Conservation (phyloP, 768 basidiomycete genomes). For the Boletus bicolor region DNA sequence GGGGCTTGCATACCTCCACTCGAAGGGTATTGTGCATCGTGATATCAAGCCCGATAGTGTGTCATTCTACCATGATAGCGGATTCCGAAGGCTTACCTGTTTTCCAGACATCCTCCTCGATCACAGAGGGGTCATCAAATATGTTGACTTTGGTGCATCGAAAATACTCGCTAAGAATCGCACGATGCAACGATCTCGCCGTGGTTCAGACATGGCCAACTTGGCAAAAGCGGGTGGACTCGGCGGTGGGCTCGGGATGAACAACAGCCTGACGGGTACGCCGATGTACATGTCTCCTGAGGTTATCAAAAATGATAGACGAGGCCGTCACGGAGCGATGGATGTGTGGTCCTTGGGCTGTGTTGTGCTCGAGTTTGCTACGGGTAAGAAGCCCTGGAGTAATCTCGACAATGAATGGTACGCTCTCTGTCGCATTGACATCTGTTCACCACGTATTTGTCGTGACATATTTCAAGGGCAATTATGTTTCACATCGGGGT, state of each 20-base stretch:
- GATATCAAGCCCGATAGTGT: constrained; percentile 98
- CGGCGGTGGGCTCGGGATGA: constrained; percentile 47
- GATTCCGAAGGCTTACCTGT: constrained; percentile 8
- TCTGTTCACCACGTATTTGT: background rate
- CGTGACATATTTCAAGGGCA: constrained; percentile 58
- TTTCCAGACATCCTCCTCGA: constrained; percentile 87
- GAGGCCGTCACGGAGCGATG: constrained; percentile 90
- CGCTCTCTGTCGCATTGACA: constrained; percentile 17
- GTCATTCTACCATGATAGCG: constrained; percentile 31
- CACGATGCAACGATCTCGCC: constrained; percentile 70
- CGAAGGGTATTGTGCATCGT: constrained; percentile 88
- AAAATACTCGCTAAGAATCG: constrained; percentile 92
- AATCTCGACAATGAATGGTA: constrained; percentile 99
- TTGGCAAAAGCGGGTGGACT: constrained; percentile 34
- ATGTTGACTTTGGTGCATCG: constrained; percentile 96
- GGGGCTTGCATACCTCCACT: constrained; percentile 91
- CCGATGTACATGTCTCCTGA: constrained; percentile 99
- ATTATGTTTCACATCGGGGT: constrained; percentile 99
- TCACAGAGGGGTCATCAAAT: constrained; percentile 89
- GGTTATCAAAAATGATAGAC: constrained; percentile 90
- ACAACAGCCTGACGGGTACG: constrained; percentile 91
- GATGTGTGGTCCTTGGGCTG: constrained; percentile 98
- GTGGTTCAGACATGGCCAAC: constrained; percentile 43
- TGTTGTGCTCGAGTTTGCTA: constrained; percentile 95
- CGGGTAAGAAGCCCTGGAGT: constrained; percentile 97